Conservation (phyloP, 2,329 filamentous ascomycete genomes). For the Pseudopyricularia javanii region DNA sequence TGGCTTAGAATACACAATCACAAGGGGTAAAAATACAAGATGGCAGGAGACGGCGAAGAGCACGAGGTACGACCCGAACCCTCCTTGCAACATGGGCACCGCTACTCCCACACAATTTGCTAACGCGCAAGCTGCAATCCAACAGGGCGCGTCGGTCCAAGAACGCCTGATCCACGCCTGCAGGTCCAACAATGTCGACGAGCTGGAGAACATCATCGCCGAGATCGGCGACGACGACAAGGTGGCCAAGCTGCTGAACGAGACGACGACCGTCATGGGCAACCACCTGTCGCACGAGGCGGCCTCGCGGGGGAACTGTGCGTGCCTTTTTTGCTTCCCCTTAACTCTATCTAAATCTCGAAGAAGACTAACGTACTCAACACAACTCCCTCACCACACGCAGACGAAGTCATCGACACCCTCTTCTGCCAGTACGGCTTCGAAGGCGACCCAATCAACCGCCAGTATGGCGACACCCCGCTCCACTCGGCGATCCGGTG, state of each 20-base stretch:
- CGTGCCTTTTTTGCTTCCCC: conserved; percentile 17
- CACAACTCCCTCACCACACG: too few species aligned
- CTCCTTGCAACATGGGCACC: neutral
- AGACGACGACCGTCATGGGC: conserved; percentile 72
- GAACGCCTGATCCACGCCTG: conserved; percentile 88
- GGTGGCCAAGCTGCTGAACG: conserved; percentile 70
- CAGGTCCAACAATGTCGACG: conserved; percentile 80
- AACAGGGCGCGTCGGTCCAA: conserved; percentile 68
- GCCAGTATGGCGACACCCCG: conserved; percentile 62
- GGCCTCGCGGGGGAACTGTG: conserved; percentile 75
- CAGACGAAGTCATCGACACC: conserved; percentile 69
- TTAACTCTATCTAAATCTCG: neutral
- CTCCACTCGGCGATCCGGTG: conserved; percentile 69
- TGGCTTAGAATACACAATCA: too few species aligned
- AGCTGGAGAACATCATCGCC: conserved; percentile 64
- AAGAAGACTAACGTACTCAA: neutral
- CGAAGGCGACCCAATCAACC: conserved; percentile 70
- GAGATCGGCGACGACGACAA: conserved; percentile 44
- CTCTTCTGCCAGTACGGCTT: conserved; percentile 75
- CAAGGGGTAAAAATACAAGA: conserved; percentile 1
- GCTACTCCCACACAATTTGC: neutral
- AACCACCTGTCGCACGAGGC: conserved; percentile 86
- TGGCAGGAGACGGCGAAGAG: conserved; percentile 17
- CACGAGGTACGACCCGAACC: conserved; percentile 15
- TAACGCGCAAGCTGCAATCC: neutral